Base-by-base conservation (phyloP, 345 rosid genomes). In the Pseudoturritis turrita region DNA sequence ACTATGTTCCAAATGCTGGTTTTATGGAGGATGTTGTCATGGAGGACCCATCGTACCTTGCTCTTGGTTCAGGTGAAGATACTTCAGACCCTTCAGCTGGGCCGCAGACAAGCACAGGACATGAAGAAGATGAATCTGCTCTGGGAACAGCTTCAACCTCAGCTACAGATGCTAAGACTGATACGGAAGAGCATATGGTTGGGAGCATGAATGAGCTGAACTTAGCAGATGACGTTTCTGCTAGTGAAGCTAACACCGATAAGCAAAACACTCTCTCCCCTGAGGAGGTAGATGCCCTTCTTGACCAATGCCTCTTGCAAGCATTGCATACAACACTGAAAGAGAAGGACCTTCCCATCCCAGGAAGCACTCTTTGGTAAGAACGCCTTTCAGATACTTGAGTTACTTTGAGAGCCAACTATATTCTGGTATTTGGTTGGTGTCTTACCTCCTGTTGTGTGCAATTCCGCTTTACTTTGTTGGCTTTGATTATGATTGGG, bases 291-390 rank as follows among this genome's bases (percentile, higher is more conserved):
- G 96, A 95, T 81, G 68, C 89, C 40, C 85, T 81, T 79, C 84
- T 95, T 73, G 96, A 95, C 81, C 89, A 83, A 65, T 95, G 96
- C 81, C 91, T 95, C 68, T 76, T 95, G 83, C 97, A 95, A 80
- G 97, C 99, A 47, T 81, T 95, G 81, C 87, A 89, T 76, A 83
- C 85, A 21, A 88, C 96, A 40, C 82, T 91, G 0, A 91, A 91
- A 73, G 99, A 89, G 41, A 95, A 89, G 74, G 97, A 95, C 78
- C 92, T 95, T 55, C 97, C 97, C 29, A 77, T 95, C 75, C 96
- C 97, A 39, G 99, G 99, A 72, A 95, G 99, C 81, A 86, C 96
- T 28, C 75, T 95, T 17, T 95, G 97, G 99, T 95, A 81, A 76
- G 79, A 52, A 66, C 54, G 39, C 35, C 40, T 31, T 39, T 70